Evolutionary conservation across 202 grass and related monocot genomes (phyloP).

Genomic region (Bolboschoenoplectus hybrid): DNA sequence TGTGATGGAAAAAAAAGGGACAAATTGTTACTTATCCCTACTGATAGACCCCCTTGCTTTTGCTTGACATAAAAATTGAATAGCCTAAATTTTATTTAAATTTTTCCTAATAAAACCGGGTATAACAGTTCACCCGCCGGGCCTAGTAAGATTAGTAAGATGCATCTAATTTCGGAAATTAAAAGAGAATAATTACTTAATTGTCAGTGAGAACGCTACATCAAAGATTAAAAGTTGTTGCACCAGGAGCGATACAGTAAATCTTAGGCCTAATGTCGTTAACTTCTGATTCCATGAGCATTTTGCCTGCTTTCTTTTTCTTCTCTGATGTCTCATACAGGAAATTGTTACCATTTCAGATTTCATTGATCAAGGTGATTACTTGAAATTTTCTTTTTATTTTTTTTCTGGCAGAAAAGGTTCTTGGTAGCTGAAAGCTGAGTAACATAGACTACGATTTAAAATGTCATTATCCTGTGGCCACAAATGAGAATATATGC

Average conservation of each 20-base stretch:
- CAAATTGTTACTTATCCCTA: neutral
- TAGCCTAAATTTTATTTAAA: neutral
- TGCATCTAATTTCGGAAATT: neutral
- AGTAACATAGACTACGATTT: neutral
- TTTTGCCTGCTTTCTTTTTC: conserved; percentile 26
- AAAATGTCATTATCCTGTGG: neutral
- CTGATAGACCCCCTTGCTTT: neutral
- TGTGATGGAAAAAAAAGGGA: neutral
- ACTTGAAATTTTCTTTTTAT: neutral
- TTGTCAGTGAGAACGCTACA: neutral
- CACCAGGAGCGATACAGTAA: neutral
- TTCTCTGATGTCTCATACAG: conserved; percentile 9
- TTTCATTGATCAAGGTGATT: neutral
- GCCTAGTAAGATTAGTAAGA: too few species aligned
- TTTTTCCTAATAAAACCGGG: too few species aligned
- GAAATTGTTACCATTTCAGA: neutral
- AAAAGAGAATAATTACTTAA: neutral
- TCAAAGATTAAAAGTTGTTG: neutral
- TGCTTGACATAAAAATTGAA: neutral
- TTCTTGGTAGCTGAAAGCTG: neutral
- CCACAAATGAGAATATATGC: neutral
- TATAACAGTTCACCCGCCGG: too few species aligned
- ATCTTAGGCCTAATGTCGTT: conserved; percentile 4
- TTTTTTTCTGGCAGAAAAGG: conserved; percentile 21
- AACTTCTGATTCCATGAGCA: conserved; percentile 5